phyloP scores from a whole-genome alignment of 2,329 filamentous ascomycete genomes.

The Trichoderma sp. region DNA sequence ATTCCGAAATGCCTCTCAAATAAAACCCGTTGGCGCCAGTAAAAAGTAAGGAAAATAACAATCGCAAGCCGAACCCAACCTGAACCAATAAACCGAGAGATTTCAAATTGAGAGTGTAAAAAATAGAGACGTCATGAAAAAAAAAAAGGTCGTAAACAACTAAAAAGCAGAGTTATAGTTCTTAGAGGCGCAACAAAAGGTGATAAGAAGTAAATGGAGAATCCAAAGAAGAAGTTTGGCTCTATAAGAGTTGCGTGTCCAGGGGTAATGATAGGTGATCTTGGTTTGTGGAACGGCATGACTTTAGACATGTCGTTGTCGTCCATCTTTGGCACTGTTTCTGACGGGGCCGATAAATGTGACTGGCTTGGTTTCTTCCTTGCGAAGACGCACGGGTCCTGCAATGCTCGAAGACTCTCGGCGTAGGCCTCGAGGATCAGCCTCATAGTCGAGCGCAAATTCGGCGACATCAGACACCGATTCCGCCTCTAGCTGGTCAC shows the following conservation, averaged over 20 bases:
- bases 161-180: constrained; percentile 22
- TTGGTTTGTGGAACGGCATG: not conserved
- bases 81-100: constrained; percentile 9
- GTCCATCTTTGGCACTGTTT: constrained; percentile 43
- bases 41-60: constrained; percentile 14
- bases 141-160: constrained; percentile 17
- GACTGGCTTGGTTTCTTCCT: constrained; percentile 60
- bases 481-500: constrained; percentile 61
- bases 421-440: constrained; percentile 51
- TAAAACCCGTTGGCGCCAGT: constrained; percentile 17
- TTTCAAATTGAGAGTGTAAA: constrained; percentile 2
- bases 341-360: constrained; percentile 59
- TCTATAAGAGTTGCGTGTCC: constrained; percentile 26
- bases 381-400: constrained; percentile 54
- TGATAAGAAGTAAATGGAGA: constrained; percentile 23
- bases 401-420: constrained; percentile 50
- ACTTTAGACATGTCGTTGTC: constrained; percentile 35
- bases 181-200: not conserved
- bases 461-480: constrained; percentile 64
- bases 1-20: constrained; percentile 9
- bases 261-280: not conserved
- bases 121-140: constrained; percentile 3
- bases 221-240: constrained; percentile 19
- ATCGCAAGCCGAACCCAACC: constrained; percentile 12
- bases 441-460: constrained; percentile 63